Percentiles rank a stretch among this genome's conserved stretches.
These are phyloP conservation scores for Backusella psychrophila DNA, from an alignment of 192 early-diverging fungal genomes.

Conservation along the genomic window DNA sequence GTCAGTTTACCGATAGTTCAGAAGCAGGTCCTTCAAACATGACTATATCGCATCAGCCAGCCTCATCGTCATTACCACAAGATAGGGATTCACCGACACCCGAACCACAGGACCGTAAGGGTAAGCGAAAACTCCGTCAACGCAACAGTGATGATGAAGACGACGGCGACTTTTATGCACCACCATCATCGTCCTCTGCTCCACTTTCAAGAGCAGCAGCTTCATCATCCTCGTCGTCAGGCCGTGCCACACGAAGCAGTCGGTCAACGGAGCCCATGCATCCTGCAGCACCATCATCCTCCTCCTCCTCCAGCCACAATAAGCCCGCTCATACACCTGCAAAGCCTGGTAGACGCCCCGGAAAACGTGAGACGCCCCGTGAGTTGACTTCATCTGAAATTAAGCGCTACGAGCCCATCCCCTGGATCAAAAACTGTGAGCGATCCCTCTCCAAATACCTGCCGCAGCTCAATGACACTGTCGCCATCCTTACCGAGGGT, in stretches of 20 bases:
- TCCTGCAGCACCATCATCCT: background rate
- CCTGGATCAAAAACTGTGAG: constrained; percentile 49
- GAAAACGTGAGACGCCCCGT: background rate
- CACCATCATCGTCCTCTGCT: background rate
- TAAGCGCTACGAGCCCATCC: constrained; percentile 36
- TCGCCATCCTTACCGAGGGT: constrained; percentile 57
- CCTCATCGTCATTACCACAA: background rate
- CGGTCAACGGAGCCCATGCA: background rate
- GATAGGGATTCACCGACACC: background rate
- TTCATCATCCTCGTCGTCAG: background rate
- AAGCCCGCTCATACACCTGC: background rate
- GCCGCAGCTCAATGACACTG: constrained; percentile 60
- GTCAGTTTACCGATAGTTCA: constrained; percentile 10
- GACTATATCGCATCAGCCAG: background rate
- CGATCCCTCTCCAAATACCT: constrained; percentile 53
- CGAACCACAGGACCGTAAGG: constrained; percentile 13
- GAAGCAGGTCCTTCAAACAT: constrained; percentile 4
- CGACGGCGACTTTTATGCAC: background rate
- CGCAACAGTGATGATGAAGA: constrained; percentile 13
- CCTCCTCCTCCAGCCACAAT: background rate
- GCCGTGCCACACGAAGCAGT: background rate
- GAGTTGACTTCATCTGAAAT: constrained; percentile 15
- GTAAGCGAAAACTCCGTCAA: constrained; percentile 18
- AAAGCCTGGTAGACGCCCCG: background rate
- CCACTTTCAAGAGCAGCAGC: background rate